Base-by-base conservation (phyloP, 176 grass and related monocot genomes). In the Stipa capillata region DNA sequence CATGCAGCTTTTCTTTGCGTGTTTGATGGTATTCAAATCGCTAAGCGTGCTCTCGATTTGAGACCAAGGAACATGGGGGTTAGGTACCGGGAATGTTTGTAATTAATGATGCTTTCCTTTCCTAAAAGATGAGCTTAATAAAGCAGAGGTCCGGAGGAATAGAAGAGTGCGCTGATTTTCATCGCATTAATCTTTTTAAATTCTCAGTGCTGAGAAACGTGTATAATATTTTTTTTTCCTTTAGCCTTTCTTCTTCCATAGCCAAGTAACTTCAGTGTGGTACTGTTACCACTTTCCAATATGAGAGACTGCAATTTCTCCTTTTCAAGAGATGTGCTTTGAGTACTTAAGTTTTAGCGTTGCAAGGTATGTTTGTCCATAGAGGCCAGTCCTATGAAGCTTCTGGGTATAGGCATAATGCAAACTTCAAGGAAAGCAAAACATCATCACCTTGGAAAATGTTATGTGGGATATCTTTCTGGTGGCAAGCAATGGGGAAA, bases 81-180 rank as follows among this genome's bases (percentile, higher is more conserved):
- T 89, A 58, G 83, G 87, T 89, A 66, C 72, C 27, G 21, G 45
- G 78, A 66, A 89, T 78, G 83, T 89, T 65, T 62, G 23, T 82
- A 54, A 63, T 84, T 84, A 84, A 64, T 72, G 80, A 56, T 66
- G 72, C 57, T 49, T 69, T 39, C 56, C 87, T 89, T 85, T 89
- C 27, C 78, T 71, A 59, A 89, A 82, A 89, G 78, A 82, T 82
- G 78, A 3, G 64, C 43, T 58, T 78, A 78, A 35, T 65, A 89
- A 89, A 89, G 39, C 61, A 65, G 68, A 50, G 28, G 64, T 36
- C 63, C 63, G 56, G 65, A 42, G 78, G 56, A 78, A 42, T 74
- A 33, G 55, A 36, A 12, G 78, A 51, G 57, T 21, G 48, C 47
- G 59, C 72, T 72, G 53, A 54, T 82, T 57, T 88, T 63, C 65